Conservation (phyloP, 495 filamentous ascomycete genomes). For the Haplographium delicatum region DNA sequence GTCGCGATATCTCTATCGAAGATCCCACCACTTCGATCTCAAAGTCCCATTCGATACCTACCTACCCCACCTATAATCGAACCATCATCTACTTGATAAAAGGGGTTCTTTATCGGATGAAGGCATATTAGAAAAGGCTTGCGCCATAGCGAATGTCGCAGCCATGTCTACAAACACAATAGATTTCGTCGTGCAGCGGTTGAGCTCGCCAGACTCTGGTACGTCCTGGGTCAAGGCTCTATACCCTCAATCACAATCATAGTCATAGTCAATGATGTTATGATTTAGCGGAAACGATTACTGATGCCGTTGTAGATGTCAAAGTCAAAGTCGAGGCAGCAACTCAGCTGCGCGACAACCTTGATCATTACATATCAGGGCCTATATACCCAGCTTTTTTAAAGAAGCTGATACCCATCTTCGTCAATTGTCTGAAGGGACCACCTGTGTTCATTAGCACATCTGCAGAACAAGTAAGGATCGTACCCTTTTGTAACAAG, state of each 20-base stretch:
- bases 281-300: neutral
- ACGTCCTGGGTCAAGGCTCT: constrained; percentile 6
- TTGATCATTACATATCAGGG: constrained; percentile 60
- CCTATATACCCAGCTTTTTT: constrained; percentile 69
- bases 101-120: constrained; percentile 25
- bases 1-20: neutral
- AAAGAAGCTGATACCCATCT: constrained; percentile 81
- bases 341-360: constrained; percentile 74
- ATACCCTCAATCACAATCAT: neutral
- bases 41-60: no score
- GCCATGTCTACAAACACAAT: constrained; percentile 47
- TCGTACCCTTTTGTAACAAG: constrained; percentile 16
- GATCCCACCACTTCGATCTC: no score
- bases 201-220: constrained; percentile 49
- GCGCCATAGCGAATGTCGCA: constrained; percentile 28
- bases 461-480: constrained; percentile 82
- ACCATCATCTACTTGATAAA: no score
- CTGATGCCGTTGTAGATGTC: constrained; percentile 48
- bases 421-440: constrained; percentile 77
- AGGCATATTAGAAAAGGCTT: constrained; percentile 16
- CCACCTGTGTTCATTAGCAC: constrained; percentile 87
- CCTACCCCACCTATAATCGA: no score
- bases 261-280: neutral
- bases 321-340: constrained; percentile 72
- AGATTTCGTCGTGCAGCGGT: constrained; percentile 47